phyloP scores from a whole-genome alignment of 2,329 filamentous ascomycete genomes.

The Monosporascus sp. region DNA sequence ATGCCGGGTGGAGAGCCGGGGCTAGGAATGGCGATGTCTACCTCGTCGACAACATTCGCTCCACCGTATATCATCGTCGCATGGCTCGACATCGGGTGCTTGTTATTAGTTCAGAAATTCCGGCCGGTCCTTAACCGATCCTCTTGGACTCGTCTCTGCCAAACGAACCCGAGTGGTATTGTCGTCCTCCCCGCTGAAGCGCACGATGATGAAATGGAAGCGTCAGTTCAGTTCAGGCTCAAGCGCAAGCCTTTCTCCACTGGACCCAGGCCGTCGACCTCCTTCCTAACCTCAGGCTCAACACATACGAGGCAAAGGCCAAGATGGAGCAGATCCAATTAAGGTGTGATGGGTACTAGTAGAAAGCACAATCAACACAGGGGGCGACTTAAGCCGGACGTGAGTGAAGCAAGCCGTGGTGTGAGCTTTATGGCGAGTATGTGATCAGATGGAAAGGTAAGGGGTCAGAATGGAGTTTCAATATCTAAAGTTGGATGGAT shows the following conservation, averaged over 20 bases:
- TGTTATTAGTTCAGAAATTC: neutral
- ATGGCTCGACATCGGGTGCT: conserved; percentile 11
- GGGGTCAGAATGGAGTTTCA: neutral
- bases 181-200: neutral
- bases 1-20: conserved; percentile 73
- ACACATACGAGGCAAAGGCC: no score
- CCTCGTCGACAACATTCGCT: conserved; percentile 26
- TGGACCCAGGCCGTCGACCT: neutral
- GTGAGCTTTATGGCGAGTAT: no score
- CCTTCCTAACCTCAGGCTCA: neutral
- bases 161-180: neutral
- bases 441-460: no score
- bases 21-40: conserved; percentile 34
- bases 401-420: no score
- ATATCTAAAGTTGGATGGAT: neutral
- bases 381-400: no score
- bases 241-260: neutral
- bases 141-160: neutral
- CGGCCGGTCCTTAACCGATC: neutral
- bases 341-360: no score
- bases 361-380: no score
- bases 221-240: neutral
- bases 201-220: neutral
- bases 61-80: conserved; percentile 37
- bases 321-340: no score